Evolutionary conservation across 306 rosid genomes (phyloP).

Genomic region (Inga leiocalycina): DNA sequence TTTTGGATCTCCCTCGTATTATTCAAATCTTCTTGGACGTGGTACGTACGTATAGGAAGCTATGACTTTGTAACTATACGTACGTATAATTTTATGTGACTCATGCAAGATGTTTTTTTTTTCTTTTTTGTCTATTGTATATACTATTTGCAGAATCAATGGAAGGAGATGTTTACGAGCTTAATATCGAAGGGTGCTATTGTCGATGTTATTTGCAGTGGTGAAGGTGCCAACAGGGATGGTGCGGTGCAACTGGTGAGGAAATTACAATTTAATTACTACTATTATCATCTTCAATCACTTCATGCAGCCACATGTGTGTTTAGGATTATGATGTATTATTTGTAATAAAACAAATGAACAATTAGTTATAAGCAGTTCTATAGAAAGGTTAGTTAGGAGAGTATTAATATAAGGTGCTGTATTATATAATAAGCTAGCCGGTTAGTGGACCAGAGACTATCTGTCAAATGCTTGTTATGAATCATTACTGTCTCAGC

Average conservation of each 20-base stretch:
- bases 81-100: not conserved
- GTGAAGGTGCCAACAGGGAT: constrained; percentile 59
- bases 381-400: too few relatives aligned
- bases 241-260: constrained; percentile 75
- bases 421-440: too few relatives aligned
- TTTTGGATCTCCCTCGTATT: constrained; percentile 58
- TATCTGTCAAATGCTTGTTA: too few relatives aligned
- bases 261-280: not conserved
- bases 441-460: too few relatives aligned
- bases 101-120: not conserved
- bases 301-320: too few relatives aligned
- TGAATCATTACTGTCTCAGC: too few relatives aligned
- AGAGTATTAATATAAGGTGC: too few relatives aligned
- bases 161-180: constrained; percentile 81
- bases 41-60: constrained; percentile 51
- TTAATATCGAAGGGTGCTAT: constrained; percentile 70
- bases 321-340: too few relatives aligned
- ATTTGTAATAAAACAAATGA: too few relatives aligned
- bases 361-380: too few relatives aligned
- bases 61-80: not conserved
- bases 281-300: too few relatives aligned
- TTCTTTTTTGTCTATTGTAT: not conserved
- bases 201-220: constrained; percentile 62
- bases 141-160: constrained; percentile 51
- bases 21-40: constrained; percentile 68